These are phyloP conservation scores for Pyracantha coccinea DNA, from an alignment of 331 rosid species.

Conservation along the genomic window DNA sequence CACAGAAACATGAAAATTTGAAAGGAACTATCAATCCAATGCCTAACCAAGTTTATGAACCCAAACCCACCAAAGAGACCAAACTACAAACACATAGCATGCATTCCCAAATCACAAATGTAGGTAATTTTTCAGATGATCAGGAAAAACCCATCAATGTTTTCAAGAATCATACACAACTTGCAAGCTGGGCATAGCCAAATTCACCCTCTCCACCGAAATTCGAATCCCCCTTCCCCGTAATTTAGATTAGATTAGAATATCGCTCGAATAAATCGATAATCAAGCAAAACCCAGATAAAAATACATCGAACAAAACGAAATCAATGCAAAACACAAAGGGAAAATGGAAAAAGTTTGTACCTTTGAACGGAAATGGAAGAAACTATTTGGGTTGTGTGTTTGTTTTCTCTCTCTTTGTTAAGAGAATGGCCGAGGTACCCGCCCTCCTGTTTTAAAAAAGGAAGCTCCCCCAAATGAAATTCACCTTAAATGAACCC, in stretches of 20 bases:
- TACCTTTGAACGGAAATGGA: conserved; percentile 25
- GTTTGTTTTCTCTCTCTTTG: neutral
- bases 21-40: neutral
- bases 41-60: neutral
- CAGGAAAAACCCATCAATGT: conserved; percentile 1
- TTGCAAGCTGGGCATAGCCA: no score
- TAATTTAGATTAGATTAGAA: no score
- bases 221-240: no score
- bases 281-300: neutral
- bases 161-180: neutral
- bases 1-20: neutral
- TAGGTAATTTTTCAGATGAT: neutral
- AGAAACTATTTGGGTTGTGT: neutral
- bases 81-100: neutral
- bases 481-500: conserved; percentile 41
- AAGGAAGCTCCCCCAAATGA: conserved; percentile 34
- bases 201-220: no score
- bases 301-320: neutral
- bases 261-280: no score
- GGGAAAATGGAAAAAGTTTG: neutral
- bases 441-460: conserved; percentile 56
- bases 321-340: neutral
- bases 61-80: neutral
- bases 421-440: conserved; percentile 15
- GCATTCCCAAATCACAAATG: neutral